A percentile compares a stretch with the other conserved stretches of the same genome.
Conservation (phyloP, 2,329 filamentous ascomycete genomes). For the Cercospora canescens region DNA sequence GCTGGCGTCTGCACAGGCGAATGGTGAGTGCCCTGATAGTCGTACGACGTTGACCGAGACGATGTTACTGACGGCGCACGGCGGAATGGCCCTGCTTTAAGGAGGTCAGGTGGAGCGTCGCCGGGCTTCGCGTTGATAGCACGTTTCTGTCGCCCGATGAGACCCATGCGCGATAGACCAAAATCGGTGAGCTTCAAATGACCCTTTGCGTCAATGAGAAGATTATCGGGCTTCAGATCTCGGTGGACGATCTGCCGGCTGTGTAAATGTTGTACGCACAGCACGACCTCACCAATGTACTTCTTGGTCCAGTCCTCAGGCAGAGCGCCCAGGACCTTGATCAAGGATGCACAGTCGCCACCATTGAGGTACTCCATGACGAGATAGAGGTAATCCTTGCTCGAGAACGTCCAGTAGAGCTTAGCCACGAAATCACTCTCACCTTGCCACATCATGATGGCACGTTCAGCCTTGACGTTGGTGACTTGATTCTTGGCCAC, state of each 20-base stretch:
- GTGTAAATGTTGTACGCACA: slow-evolving; percentile 96
- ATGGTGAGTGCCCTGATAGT: slow-evolving; percentile 70
- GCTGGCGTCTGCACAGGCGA: slow-evolving; percentile 85
- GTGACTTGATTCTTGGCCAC: slow-evolving; percentile 99
- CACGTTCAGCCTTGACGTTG: slow-evolving; percentile 96
- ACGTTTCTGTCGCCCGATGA: slow-evolving; percentile 94
- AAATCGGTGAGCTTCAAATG: slow-evolving; percentile 98
- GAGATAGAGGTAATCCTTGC: slow-evolving; percentile 96
- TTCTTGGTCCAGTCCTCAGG: slow-evolving; percentile 98
- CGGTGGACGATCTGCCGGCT: slow-evolving; percentile 93
- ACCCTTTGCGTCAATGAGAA: slow-evolving; percentile 94
- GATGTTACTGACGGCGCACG: slow-evolving; percentile 82
- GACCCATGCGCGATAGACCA: slow-evolving; percentile 92
- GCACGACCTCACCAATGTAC: slow-evolving; percentile 91
- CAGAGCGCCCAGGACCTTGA: slow-evolving; percentile 88
- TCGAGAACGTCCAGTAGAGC: slow-evolving; percentile 99
- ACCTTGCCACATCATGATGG: slow-evolving; percentile 99
- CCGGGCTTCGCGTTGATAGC: slow-evolving; percentile 74
- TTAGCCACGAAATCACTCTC: slow-evolving; percentile 99
- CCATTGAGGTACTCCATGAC: slow-evolving; percentile 99
- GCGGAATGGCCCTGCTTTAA: slow-evolving; percentile 89
- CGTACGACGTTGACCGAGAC: slow-evolving; percentile 90
- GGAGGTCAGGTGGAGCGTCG: slow-evolving; percentile 86
- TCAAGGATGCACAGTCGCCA: slow-evolving; percentile 92
- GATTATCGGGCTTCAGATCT: slow-evolving; percentile 94